Evolutionary conservation across 176 grass and related monocot species (phyloP).

Genomic region (Phragmites australis): DNA sequence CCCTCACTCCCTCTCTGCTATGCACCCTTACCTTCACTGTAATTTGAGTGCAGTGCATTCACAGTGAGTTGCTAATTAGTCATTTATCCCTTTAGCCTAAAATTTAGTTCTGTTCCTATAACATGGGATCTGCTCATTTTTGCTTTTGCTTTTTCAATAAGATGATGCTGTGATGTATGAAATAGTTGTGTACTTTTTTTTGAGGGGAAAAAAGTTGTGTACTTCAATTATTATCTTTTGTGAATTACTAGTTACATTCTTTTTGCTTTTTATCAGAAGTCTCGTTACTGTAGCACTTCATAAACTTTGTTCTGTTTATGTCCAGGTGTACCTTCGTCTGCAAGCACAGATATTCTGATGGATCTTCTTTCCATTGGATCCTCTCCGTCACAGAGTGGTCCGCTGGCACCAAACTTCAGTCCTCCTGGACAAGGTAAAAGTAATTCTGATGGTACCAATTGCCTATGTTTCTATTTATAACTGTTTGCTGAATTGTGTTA

Average conservation of each 20-base stretch:
- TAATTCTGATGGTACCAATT: constrained; percentile 23
- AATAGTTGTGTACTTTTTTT: too few relatives aligned
- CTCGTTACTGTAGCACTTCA: not conserved
- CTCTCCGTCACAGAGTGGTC: constrained; percentile 67
- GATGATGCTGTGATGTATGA: not conserved
- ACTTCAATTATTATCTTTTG: constrained; percentile 10
- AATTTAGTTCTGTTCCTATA: constrained; percentile 16
- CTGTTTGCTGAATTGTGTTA: constrained; percentile 26
- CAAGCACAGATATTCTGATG: constrained; percentile 75
- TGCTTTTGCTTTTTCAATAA: not conserved
- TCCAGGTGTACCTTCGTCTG: constrained; percentile 47
- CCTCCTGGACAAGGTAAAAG: constrained; percentile 47
- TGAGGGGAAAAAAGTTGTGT: not conserved
- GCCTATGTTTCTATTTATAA: constrained; percentile 15
- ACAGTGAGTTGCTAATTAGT: not conserved
- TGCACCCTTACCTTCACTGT: not conserved
- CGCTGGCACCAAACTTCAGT: constrained; percentile 26
- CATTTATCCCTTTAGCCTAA: not conserved
- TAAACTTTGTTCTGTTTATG: constrained; percentile 14
- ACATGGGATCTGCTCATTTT: not conserved
- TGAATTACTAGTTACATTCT: not conserved
- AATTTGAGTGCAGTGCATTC: not conserved
- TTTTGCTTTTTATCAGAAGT: constrained; percentile 17
- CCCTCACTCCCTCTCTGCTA: not conserved
- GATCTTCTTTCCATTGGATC: constrained; percentile 94